phyloP scores from a whole-genome alignment of 371 early-diverging fungal genomes.

The Encephalitozoon cuniculi region DNA sequence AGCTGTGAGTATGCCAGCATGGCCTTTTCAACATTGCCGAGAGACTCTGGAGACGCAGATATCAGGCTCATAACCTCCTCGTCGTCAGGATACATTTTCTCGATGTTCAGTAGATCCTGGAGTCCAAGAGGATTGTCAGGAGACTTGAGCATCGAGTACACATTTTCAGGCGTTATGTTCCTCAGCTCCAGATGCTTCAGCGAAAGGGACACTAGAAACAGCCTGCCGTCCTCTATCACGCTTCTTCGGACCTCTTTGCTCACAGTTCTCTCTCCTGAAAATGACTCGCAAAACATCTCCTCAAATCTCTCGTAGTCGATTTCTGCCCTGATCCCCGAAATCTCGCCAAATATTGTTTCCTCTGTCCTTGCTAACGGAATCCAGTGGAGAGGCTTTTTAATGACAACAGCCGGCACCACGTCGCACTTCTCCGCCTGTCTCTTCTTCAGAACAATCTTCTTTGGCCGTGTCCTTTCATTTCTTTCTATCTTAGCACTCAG shows the following conservation, averaged over 20 bases:
- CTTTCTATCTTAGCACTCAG: background rate
- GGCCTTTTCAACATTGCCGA: slow-evolving; percentile 19
- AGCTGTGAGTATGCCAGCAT: slow-evolving; percentile 27
- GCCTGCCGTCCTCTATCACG: slow-evolving; percentile 21
- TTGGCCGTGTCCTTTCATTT: background rate
- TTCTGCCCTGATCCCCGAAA: background rate
- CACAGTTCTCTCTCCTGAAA: background rate
- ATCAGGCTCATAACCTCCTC: slow-evolving; percentile 24
- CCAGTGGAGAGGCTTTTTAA: slow-evolving; percentile 33
- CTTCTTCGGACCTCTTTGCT: background rate
- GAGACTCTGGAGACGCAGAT: background rate
- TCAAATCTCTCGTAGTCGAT: slow-evolving; percentile 44
- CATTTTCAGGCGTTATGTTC: slow-evolving; percentile 25
- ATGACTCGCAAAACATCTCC: slow-evolving; percentile 36
- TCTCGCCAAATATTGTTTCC: slow-evolving; percentile 40
- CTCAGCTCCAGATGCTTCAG: slow-evolving; percentile 39
- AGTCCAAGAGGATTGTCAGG: slow-evolving; percentile 10
- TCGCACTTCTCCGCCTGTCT: background rate
- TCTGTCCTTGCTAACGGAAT: background rate
- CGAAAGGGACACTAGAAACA: slow-evolving; percentile 43
- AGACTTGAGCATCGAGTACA: slow-evolving; percentile 14
- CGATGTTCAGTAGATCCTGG: slow-evolving; percentile 35
- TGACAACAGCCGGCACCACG: background rate
- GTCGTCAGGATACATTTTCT: slow-evolving; percentile 18
- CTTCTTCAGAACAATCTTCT: slow-evolving; percentile 11